phyloP scores from a whole-genome alignment of 2,329 filamentous ascomycete species.

The Penicillium rolfsii region DNA sequence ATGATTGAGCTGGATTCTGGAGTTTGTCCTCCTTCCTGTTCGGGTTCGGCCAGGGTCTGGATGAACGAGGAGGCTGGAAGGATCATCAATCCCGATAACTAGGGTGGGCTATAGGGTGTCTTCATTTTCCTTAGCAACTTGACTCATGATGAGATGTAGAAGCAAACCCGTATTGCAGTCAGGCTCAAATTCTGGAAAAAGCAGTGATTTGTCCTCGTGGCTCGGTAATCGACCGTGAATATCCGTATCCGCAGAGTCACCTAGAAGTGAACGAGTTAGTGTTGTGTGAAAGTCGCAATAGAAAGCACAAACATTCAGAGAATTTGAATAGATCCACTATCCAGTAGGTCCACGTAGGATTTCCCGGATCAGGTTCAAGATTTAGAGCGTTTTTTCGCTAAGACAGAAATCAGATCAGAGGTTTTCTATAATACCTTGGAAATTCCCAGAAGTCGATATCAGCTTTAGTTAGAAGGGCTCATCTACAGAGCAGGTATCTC shows the following conservation, averaged over 20 bases:
- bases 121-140: neutral
- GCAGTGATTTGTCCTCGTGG: neutral
- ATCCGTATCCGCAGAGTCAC: neutral
- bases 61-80: neutral
- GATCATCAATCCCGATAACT: too few relatives aligned
- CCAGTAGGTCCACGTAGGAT: neutral
- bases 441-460: too few relatives aligned
- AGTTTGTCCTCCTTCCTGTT: neutral
- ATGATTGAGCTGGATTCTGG: neutral
- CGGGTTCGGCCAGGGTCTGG: neutral
- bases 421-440: neutral
- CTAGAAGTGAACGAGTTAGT: neutral
- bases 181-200: neutral
- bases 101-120: neutral
- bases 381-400: neutral
- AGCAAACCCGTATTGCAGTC: neutral
- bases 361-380: neutral
- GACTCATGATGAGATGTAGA: neutral
- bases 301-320: neutral
- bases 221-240: neutral
- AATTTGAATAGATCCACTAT: neutral
- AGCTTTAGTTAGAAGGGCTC: too few relatives aligned
- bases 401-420: neutral
- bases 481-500: too few relatives aligned
- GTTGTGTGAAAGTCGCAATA: neutral